phyloP scores from a whole-genome alignment of 2,329 filamentous ascomycete genomes.

The Talaromyces albobiverticillius region DNA sequence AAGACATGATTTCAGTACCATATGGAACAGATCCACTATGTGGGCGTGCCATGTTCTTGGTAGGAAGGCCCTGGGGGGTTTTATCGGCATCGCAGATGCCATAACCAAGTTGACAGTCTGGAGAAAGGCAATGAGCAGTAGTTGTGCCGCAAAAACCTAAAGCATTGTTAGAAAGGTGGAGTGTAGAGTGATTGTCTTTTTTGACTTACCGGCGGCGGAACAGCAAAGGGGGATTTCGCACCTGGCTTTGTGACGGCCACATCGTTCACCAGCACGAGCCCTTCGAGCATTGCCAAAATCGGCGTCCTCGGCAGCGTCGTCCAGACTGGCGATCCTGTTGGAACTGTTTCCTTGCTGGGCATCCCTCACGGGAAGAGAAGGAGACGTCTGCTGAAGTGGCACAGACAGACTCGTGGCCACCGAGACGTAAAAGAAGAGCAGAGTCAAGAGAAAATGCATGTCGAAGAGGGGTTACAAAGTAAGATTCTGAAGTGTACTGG shows the following conservation, averaged over 20 bases:
- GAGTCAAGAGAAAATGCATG: conserved; percentile 7
- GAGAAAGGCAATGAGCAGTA: conserved; percentile 36
- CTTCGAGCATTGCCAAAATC: neutral
- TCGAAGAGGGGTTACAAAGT: neutral
- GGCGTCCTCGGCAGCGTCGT: neutral
- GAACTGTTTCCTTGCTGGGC: neutral
- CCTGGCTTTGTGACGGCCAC: conserved; percentile 32
- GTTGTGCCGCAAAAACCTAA: conserved; percentile 40
- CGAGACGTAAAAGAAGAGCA: neutral
- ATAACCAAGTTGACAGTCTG: conserved; percentile 39
- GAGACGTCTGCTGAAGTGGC: neutral
- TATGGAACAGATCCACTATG: conserved; percentile 36
- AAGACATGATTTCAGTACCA: conserved; percentile 35
- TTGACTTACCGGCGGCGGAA: conserved; percentile 33
- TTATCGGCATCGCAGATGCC: conserved; percentile 37
- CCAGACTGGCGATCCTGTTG: conserved; percentile 4
- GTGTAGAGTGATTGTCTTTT: neutral
- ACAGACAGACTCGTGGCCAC: conserved; percentile 1
- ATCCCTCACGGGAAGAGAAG: neutral
- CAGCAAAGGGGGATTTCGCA: conserved; percentile 38
- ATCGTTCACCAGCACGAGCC: conserved; percentile 20
- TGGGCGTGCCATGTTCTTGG: conserved; percentile 32
- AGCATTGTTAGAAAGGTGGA: neutral
- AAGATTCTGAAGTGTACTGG: neutral
- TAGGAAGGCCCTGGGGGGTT: conserved; percentile 34